A percentile compares a stretch with the other conserved stretches of the same genome.
Evolutionary conservation across 768 basidiomycete genomes (phyloP).

Genomic region (Termitomyces sp.): DNA sequence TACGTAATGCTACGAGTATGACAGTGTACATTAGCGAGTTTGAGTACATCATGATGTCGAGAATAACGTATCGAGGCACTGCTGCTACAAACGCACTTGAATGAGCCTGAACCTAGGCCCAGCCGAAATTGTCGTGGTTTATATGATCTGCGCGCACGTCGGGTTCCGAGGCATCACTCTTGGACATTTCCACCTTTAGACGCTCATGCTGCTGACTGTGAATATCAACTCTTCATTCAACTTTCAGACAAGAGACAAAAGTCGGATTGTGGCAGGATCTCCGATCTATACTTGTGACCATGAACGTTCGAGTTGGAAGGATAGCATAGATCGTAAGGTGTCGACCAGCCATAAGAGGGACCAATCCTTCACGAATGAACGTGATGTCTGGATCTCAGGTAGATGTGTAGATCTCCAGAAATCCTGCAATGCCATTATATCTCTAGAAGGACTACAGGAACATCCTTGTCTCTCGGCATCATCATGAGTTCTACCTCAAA

Average conservation of each 20-base stretch:
- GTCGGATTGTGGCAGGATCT: not conserved
- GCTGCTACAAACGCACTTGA: not conserved
- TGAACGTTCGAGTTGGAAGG: no score
- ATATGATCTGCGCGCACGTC: no score
- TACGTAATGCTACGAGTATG: not conserved
- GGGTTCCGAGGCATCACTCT: not conserved
- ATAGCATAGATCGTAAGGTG: not conserved
- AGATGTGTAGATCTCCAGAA: not conserved
- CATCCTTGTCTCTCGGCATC: conserved; percentile 48
- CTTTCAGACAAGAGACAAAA: not conserved
- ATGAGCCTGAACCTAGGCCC: no score
- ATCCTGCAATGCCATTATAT: conserved; percentile 4
- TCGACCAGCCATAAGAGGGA: not conserved
- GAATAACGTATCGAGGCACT: not conserved
- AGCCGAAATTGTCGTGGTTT: no score
- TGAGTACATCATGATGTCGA: not conserved
- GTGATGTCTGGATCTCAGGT: not conserved
- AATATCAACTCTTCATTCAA: not conserved
- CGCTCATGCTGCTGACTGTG: not conserved
- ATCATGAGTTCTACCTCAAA: conserved; percentile 43
- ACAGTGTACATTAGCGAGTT: not conserved
- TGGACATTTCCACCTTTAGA: not conserved
- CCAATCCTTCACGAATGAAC: not conserved
- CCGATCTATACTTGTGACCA: no score
- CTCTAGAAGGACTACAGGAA: conserved; percentile 36